phyloP scores from a whole-genome alignment of 1,139 yeast species.

The Candida albicans region DNA sequence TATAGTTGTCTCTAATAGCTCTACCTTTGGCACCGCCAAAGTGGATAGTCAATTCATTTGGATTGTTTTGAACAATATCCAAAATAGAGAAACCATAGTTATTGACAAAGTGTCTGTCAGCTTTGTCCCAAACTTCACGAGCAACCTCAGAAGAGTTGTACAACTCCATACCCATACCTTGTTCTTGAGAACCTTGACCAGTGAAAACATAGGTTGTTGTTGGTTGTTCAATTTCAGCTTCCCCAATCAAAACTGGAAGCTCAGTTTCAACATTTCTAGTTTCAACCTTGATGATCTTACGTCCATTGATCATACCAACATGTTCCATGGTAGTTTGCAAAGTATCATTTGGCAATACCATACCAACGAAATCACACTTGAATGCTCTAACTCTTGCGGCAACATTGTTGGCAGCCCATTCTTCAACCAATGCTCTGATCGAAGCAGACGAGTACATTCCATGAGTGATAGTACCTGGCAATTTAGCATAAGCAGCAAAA shows the following conservation, averaged over 20 bases:
- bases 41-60: slow-evolving; percentile 90
- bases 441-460: slow-evolving; percentile 99
- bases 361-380: slow-evolving; percentile 87
- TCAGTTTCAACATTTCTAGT: slow-evolving; percentile 81
- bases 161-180: slow-evolving; percentile 99
- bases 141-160: slow-evolving; percentile 92
- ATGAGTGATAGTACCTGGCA: slow-evolving; percentile 97
- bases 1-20: slow-evolving; percentile 89
- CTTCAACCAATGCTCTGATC: slow-evolving; percentile 91
- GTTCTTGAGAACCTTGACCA: slow-evolving; percentile 99
- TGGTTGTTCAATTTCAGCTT: slow-evolving; percentile 98
- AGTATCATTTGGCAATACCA: slow-evolving; percentile 95
- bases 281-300: slow-evolving; percentile 93
- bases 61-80: slow-evolving; percentile 94
- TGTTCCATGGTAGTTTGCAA: slow-evolving; percentile 89
- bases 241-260: slow-evolving; percentile 79
- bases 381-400: slow-evolving; percentile 95
- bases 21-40: slow-evolving; percentile 99
- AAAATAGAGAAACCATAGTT: slow-evolving; percentile 96
- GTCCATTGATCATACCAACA: slow-evolving; percentile 98
- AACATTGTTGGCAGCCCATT: slow-evolving; percentile 97
- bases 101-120: slow-evolving; percentile 86
- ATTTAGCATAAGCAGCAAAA: slow-evolving; percentile 86
- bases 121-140: slow-evolving; percentile 95
- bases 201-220: slow-evolving; percentile 95